These are phyloP conservation scores for Yamadazyma insecticola DNA, from an alignment of 805 yeast genomes.

Conservation along the genomic window DNA sequence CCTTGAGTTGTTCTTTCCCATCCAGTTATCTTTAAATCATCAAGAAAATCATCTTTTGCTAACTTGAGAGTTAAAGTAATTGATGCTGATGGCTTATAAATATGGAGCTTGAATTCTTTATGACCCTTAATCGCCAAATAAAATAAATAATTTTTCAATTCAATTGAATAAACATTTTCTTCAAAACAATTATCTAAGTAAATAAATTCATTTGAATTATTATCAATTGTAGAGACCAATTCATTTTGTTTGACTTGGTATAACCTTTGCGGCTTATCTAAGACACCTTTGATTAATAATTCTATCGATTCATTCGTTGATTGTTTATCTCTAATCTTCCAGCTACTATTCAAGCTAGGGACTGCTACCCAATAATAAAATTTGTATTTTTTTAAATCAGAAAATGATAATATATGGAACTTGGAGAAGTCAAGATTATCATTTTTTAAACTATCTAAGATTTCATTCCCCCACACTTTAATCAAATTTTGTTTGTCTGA, in stretches of 20 bases:
- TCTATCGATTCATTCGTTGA: too few species aligned
- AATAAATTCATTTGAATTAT: slow-evolving; percentile 14
- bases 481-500: slow-evolving; percentile 60
- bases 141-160: slow-evolving; percentile 55
- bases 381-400: slow-evolving; percentile 84
- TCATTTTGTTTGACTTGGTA: too few species aligned
- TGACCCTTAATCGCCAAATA: slow-evolving; percentile 30
- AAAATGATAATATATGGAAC: slow-evolving; percentile 53
- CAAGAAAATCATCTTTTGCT: slow-evolving; percentile 1
- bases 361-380: slow-evolving; percentile 88
- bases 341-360: slow-evolving; percentile 46
- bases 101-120: slow-evolving; percentile 15
- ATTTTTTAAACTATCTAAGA: slow-evolving; percentile 20
- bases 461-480: slow-evolving; percentile 29
- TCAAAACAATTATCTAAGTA: slow-evolving; percentile 30
- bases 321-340: slow-evolving; percentile 2
- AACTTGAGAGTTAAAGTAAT: slow-evolving; percentile 17
- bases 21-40: slow-evolving; percentile 52
- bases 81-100: slow-evolving; percentile 18
- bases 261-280: too few species aligned
- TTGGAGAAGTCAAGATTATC: slow-evolving; percentile 35
- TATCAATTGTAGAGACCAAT: slow-evolving; percentile 28
- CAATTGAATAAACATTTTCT: slow-evolving; percentile 41
- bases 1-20: slow-evolving; percentile 85
- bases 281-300: too few species aligned